Conservation (phyloP, 202 grass and related monocot genomes). For the Bolboschoenoplectus hybrid region DNA sequence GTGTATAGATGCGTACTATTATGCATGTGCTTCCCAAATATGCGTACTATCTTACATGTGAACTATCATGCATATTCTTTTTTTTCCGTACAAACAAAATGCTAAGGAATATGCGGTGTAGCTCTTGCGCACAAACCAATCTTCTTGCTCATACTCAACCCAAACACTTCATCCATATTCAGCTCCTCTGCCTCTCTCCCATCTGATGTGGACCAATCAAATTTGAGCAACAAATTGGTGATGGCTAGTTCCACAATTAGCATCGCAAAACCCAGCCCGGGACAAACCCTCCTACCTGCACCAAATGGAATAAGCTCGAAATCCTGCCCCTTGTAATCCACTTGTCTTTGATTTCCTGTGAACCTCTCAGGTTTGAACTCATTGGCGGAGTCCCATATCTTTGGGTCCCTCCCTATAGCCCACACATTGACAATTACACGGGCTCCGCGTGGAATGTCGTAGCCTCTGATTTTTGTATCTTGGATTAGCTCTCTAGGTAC, state of each 20-base stretch:
- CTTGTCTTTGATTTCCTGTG: slow-evolving; percentile 18
- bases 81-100: not conserved
- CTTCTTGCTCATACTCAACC: slow-evolving; percentile 37
- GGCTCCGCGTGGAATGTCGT: slow-evolving; percentile 32
- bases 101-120: not conserved
- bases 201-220: slow-evolving; percentile 31
- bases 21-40: not conserved
- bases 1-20: too few species aligned
- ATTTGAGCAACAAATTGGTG: slow-evolving; percentile 49
- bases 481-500: slow-evolving; percentile 38
- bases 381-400: slow-evolving; percentile 36
- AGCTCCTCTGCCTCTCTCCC: not conserved
- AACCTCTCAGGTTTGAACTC: slow-evolving; percentile 51
- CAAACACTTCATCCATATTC: slow-evolving; percentile 44
- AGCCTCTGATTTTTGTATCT: slow-evolving; percentile 35
- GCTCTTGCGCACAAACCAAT: not conserved
- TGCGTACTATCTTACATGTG: not conserved
- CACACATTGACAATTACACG: slow-evolving; percentile 39
- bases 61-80: not conserved
- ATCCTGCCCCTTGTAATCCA: slow-evolving; percentile 44
- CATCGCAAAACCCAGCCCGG: slow-evolving; percentile 24
- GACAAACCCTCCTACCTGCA: slow-evolving; percentile 46
- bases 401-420: slow-evolving; percentile 38
- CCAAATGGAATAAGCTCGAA: slow-evolving; percentile 49
- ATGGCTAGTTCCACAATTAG: slow-evolving; percentile 33